A percentile compares a stretch with the other conserved stretches of the same genome.
Evolutionary conservation across 306 rosid genomes (phyloP).

Genomic region (Vicia faba): DNA sequence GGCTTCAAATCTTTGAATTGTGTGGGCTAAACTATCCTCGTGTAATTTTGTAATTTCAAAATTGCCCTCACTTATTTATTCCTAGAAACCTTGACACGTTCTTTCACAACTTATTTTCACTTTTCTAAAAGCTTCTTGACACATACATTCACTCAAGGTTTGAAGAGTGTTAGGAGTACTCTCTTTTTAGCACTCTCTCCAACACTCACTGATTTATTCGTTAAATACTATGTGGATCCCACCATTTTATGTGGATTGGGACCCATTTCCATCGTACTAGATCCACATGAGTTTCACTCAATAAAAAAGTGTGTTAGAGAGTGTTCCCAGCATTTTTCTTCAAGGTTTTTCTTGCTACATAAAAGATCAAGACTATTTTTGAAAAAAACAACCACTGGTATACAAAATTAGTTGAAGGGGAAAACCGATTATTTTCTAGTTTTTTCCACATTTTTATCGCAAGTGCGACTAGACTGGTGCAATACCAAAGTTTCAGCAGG

Average conservation of each 20-base stretch:
- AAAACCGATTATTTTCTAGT: neutral
- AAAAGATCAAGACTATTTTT: neutral
- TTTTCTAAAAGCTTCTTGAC: neutral
- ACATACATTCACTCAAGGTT: neutral
- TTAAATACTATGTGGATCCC: too few relatives aligned
- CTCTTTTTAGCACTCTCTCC: too few relatives aligned
- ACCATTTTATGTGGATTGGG: too few relatives aligned
- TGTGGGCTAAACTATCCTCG: neutral
- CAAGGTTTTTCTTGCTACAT: neutral
- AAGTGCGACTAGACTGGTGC: too few relatives aligned
- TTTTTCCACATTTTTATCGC: neutral
- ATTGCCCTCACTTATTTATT: neutral
- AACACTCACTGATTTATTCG: too few relatives aligned
- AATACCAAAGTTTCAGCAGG: too few relatives aligned
- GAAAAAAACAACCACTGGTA: neutral
- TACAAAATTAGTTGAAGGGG: neutral
- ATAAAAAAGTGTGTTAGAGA: too few relatives aligned
- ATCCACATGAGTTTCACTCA: too few relatives aligned
- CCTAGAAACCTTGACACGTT: neutral
- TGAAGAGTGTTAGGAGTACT: too few relatives aligned
- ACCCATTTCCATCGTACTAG: too few relatives aligned
- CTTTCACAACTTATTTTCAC: neutral
- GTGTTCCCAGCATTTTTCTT: too few relatives aligned
- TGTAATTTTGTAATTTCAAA: slow-evolving; percentile 1
- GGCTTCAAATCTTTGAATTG: too few relatives aligned